Percentiles rank a stretch among this genome's conserved stretches.
These are phyloP conservation scores for Brassica incana DNA, from an alignment of 345 rosid genomes.

Conservation along the genomic window DNA sequence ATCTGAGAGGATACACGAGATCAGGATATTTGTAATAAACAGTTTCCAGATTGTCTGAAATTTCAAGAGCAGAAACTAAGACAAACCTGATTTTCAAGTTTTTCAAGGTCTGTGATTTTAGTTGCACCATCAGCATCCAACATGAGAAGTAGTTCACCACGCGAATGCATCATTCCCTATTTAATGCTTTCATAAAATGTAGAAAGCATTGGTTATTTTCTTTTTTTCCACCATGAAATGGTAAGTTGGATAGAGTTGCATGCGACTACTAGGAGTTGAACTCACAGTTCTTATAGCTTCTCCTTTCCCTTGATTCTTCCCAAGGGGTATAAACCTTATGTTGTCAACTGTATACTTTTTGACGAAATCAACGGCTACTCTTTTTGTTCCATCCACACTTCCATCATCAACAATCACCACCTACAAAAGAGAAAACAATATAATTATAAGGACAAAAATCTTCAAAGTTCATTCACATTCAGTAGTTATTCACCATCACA, in stretches of 20 bases:
- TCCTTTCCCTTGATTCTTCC: constrained; percentile 96
- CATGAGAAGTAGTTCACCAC: constrained; percentile 95
- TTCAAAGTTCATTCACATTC: constrained; percentile 14
- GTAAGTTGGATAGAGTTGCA: background rate
- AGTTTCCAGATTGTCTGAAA: background rate
- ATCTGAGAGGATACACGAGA: constrained; percentile 58
- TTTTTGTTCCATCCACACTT: constrained; percentile 83
- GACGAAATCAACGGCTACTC: constrained; percentile 77
- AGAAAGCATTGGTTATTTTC: constrained; percentile 55
- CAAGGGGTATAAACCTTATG: constrained; percentile 89
- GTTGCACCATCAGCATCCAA: constrained; percentile 99
- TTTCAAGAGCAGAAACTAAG: background rate
- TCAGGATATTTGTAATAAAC: constrained; percentile 34
- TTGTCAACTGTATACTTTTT: constrained; percentile 72
- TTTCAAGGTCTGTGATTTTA: constrained; percentile 83
- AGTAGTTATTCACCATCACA: background rate
- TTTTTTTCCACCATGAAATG: constrained; percentile 12
- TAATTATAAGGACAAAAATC: too few relatives aligned
- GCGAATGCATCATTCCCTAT: constrained; percentile 99
- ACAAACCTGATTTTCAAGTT: constrained; percentile 90
- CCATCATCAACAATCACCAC: constrained; percentile 94
- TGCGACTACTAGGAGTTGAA: constrained; percentile 25
- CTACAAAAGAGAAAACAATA: constrained; percentile 37
- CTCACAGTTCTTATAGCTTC: constrained; percentile 99
- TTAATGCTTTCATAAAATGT: constrained; percentile 74